Percentiles rank a stretch among this genome's conserved stretches.
Conservation (phyloP, 768 basidiomycete species). For the Rhodotorula paludigena region DNA sequence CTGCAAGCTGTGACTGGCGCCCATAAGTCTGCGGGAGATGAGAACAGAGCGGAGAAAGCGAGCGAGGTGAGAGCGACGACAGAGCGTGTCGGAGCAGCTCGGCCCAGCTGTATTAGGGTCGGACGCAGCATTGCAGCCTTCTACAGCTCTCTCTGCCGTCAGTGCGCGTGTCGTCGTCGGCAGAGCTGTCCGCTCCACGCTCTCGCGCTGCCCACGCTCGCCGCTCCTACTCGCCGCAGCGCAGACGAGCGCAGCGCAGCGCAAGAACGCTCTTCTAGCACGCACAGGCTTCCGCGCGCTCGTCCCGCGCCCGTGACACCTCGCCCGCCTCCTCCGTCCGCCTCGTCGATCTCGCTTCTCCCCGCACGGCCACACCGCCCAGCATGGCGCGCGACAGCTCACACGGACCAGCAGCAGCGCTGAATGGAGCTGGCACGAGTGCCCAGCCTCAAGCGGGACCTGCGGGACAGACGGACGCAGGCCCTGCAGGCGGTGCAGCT, state of each 20-base stretch:
- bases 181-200: too few relatives aligned
- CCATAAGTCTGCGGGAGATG: background rate
- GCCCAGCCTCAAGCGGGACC: background rate
- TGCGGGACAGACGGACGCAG: too few relatives aligned
- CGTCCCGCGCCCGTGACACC: too few relatives aligned
- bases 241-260: background rate
- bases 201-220: too few relatives aligned
- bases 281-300: too few relatives aligned
- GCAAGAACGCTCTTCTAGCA: background rate
- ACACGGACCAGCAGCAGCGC: accelerated
- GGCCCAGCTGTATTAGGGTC: background rate
- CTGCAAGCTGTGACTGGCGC: too few relatives aligned
- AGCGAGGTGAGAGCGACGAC: background rate
- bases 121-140: background rate
- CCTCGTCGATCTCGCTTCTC: background rate
- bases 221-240: too few relatives aligned
- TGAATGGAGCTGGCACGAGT: background rate
- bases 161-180: too few relatives aligned
- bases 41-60: background rate
- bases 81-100: background rate
- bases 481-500: too few relatives aligned
- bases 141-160: too few relatives aligned
- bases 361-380: too few relatives aligned
- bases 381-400: background rate
- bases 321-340: background rate